These are phyloP conservation scores for Chamaecyparis obtusa DNA, from an alignment of 75 land plant genomes.

Conservation along the genomic window DNA sequence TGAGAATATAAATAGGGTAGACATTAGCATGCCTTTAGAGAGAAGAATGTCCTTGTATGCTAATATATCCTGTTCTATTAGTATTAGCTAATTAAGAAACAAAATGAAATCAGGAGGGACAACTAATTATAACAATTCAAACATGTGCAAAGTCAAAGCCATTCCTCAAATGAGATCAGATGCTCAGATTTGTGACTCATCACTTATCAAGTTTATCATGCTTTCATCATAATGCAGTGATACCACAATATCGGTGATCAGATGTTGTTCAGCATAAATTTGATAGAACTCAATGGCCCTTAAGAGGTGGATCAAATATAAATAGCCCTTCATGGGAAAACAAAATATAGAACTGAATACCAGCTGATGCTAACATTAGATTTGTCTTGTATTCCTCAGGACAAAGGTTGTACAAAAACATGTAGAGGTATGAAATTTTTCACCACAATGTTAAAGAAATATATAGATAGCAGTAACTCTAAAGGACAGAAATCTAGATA, in stretches of 20 bases:
- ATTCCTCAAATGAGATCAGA: background rate
- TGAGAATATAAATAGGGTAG: background rate
- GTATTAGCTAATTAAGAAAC: too few species aligned
- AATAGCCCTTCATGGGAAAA: background rate
- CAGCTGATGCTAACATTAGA: background rate
- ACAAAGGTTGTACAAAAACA: background rate
- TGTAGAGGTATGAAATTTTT: background rate
- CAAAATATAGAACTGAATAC: background rate
- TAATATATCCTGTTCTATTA: background rate
- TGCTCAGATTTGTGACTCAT: background rate
- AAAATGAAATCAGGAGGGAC: background rate
- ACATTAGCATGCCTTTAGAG: background rate
- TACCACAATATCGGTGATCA: background rate
- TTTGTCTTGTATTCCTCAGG: background rate
- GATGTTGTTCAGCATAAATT: background rate
- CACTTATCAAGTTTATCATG: background rate
- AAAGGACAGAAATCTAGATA: background rate
- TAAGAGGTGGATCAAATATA: background rate
- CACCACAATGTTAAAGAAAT: background rate
- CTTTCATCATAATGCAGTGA: background rate
- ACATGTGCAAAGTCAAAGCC: background rate
- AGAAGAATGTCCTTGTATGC: background rate
- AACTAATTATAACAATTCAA: background rate
- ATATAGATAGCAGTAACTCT: background rate
- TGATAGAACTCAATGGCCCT: background rate